Percentiles rank a stretch among this genome's conserved stretches.
phyloP scores from a whole-genome alignment of 495 filamentous ascomycete genomes.

The Baudoinia panamericana region DNA sequence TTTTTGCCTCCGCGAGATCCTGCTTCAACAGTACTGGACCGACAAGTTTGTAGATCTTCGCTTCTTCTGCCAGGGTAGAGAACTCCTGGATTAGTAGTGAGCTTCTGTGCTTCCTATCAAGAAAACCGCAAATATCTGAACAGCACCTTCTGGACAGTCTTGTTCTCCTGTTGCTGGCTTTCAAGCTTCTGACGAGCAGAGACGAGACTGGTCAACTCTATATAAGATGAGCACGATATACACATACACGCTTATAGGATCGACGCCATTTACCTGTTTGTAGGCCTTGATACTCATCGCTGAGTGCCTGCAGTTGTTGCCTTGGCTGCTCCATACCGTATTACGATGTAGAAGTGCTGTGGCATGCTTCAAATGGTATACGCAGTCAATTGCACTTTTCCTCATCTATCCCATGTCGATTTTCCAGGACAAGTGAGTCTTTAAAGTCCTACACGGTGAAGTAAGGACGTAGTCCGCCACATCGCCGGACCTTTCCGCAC shows the following conservation, averaged over 20 bases:
- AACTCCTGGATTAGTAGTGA: conserved; percentile 51
- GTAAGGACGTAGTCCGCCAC: too few relatives aligned
- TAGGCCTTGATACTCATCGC: conserved; percentile 75
- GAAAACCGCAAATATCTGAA: background rate
- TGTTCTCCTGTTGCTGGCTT: conserved; percentile 85
- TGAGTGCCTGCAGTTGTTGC: conserved; percentile 64
- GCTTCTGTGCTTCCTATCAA: background rate
- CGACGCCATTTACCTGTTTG: conserved; percentile 50
- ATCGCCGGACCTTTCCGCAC: background rate
- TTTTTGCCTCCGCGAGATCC: conserved; percentile 71
- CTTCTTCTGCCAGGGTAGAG: conserved; percentile 55
- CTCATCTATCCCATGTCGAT: too few relatives aligned
- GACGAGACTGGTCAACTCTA: conserved; percentile 66
- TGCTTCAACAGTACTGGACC: conserved; percentile 91
- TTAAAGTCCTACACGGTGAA: too few relatives aligned
- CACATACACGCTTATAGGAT: background rate
- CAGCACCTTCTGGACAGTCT: conserved; percentile 73
- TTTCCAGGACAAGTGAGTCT: too few relatives aligned
- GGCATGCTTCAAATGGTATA: too few relatives aligned
- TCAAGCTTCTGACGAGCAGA: conserved; percentile 84
- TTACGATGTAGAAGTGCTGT: too few relatives aligned
- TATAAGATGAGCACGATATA: background rate
- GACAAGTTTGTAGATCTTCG: conserved; percentile 88
- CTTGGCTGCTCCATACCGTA: too few relatives aligned
- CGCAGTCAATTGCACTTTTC: too few relatives aligned